These are phyloP conservation scores for Coprinopsis strossmayeri DNA, from an alignment of 768 basidiomycete genomes.

Conservation along the genomic window DNA sequence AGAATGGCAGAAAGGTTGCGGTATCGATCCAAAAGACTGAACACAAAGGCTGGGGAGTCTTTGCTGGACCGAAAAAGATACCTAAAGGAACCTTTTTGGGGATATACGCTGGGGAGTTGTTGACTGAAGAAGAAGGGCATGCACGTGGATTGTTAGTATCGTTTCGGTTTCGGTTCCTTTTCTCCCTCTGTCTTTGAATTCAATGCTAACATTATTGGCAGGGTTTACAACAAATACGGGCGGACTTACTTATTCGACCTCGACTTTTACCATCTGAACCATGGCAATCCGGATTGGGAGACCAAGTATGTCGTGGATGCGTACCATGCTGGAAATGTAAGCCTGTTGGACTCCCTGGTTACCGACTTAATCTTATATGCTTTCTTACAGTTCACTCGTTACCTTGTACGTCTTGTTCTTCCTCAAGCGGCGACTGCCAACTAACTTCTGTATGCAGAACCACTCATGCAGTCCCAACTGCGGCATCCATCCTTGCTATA, in stretches of 20 bases:
- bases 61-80: slow-evolving; percentile 60
- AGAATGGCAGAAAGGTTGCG: slow-evolving; percentile 61
- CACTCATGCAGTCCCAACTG: slow-evolving; percentile 91
- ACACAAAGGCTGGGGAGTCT: slow-evolving; percentile 85
- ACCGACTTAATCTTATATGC: too few relatives aligned
- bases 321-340: slow-evolving; percentile 80
- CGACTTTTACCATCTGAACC: slow-evolving; percentile 63
- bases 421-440: too few relatives aligned
- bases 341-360: too few relatives aligned
- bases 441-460: slow-evolving; percentile 43
- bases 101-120: slow-evolving; percentile 78
- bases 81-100: slow-evolving; percentile 68
- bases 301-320: slow-evolving; percentile 70
- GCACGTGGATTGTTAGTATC: slow-evolving; percentile 56
- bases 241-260: slow-evolving; percentile 79
- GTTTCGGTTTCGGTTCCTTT: neutral
- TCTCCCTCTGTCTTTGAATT: neutral
- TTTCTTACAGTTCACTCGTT: slow-evolving; percentile 74
- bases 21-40: slow-evolving; percentile 65
- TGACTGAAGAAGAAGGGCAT: slow-evolving; percentile 64
- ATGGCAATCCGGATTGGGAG: slow-evolving; percentile 25
- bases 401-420: slow-evolving; percentile 55
- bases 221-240: slow-evolving; percentile 68
- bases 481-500: slow-evolving; percentile 61
- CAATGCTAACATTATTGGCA: slow-evolving; percentile 21